Evolutionary conservation across 352 stramenopile species (phyloP).

Genomic region (Globisporangium nagaii): DNA sequence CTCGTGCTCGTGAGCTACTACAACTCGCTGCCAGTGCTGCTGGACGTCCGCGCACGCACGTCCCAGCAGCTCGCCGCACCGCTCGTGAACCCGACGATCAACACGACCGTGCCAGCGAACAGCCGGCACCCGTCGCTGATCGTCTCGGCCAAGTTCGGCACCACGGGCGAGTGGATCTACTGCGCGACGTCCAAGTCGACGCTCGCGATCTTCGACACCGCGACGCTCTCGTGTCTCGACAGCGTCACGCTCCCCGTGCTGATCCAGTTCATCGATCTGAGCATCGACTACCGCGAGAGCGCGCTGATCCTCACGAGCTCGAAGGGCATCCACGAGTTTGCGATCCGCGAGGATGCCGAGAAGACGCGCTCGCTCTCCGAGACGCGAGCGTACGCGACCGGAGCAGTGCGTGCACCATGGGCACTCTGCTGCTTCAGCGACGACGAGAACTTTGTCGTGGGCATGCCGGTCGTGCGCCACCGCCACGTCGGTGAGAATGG

Average conservation of each 20-base stretch:
- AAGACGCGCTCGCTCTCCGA: conserved; percentile 30
- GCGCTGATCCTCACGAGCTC: conserved; percentile 57
- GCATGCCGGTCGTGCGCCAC: conserved; percentile 72
- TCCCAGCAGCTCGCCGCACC: conserved; percentile 26
- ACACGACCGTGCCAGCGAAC: conserved; percentile 40
- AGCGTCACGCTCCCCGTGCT: conserved; percentile 41
- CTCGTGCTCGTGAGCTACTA: conserved; percentile 54
- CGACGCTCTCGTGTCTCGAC: conserved; percentile 40
- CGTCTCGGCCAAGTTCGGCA: conserved; percentile 44
- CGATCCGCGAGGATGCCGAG: conserved; percentile 2
- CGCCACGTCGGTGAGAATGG: conserved; percentile 76
- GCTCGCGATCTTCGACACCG: conserved; percentile 49
- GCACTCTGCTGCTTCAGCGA: conserved; percentile 64
- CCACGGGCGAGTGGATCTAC: conserved; percentile 55
- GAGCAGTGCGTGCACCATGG: conserved; percentile 69
- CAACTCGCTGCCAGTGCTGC: conserved; percentile 45
- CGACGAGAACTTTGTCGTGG: conserved; percentile 60
- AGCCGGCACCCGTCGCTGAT: conserved; percentile 51
- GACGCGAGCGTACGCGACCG: conserved; percentile 48
- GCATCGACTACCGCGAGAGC: conserved; percentile 43
- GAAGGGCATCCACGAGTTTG: conserved; percentile 74
- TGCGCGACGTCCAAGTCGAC: conserved; percentile 64
- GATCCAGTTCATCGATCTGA: conserved; percentile 67
- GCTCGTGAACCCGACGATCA: conserved; percentile 45
- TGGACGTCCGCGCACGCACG: conserved; percentile 39